These are phyloP conservation scores for Neurospora tetraspora DNA, from an alignment of 495 filamentous ascomycete species.

Conservation along the genomic window DNA sequence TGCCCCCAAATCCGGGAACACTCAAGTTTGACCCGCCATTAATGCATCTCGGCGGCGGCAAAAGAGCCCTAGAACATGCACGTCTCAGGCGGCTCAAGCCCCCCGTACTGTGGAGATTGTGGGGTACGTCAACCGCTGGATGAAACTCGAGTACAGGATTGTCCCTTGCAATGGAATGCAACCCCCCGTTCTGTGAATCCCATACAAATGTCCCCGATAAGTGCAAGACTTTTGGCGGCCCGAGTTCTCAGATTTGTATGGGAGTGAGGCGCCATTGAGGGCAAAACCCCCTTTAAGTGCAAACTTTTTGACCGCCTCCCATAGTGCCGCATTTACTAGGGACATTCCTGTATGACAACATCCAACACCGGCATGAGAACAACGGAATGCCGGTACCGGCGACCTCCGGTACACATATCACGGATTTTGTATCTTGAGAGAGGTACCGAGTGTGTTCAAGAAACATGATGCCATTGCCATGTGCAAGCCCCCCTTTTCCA, in stretches of 20 bases:
- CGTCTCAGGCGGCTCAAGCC: neutral
- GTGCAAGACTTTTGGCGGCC: no score
- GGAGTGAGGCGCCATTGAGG: no score
- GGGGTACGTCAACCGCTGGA: neutral
- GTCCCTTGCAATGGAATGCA: no score
- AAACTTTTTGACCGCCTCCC: no score
- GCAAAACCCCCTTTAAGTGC: no score
- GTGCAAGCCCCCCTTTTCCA: neutral
- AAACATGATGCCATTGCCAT: neutral
- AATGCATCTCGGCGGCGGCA: neutral
- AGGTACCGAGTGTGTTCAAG: neutral
- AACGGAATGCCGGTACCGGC: neutral
- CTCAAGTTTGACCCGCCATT: neutral
- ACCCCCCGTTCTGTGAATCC: no score
- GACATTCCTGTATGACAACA: neutral
- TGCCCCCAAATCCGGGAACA: neutral
- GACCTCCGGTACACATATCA: neutral
- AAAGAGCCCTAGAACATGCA: neutral
- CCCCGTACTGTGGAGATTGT: neutral
- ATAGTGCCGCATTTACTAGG: no score
- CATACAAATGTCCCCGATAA: no score
- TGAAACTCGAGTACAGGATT: neutral
- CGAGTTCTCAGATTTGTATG: no score
- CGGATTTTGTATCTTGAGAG: neutral
- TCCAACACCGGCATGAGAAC: neutral